Evolutionary conservation across 805 yeast genomes (phyloP), one percentile per base, ranked within the genome.

Genomic region (Lachancea meyersii): DNA sequence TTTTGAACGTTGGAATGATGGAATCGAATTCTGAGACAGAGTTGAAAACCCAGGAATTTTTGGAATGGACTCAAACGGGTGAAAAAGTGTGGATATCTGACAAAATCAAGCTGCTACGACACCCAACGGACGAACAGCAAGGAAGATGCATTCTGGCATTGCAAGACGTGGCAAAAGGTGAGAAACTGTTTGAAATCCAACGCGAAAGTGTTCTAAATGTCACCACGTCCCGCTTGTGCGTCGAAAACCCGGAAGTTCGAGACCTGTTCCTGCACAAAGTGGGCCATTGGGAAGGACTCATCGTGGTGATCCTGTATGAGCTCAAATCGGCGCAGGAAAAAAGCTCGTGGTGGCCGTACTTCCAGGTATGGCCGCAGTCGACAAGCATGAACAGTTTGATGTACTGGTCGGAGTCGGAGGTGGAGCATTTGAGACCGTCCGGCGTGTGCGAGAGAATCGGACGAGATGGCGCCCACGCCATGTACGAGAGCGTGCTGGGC

Each of bases 61-160:
- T 57, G 2, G 42, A 54, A 1, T 80, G 84, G 82, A 55, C 79
- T 17, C 38, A 48, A 1, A 40, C 45, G 0, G 60, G 61, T n/a
- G 76, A 55, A 3, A 40, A 71, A 4, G 71, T 71, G 8, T 59
- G 51, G 10, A 59, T 86, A 3, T 76, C 86, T 1, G 67, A 76
- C 1, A 80, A 81, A 41, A 66, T 89, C 14, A 51, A 56, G 13
- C 67, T 91, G 4, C 70, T 67, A 2, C 19, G 35, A 14, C 96
- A 91, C 61, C 68, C 76, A 30, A 67, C 95, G 34, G 44, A 49
- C 1, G 50, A 60, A 7, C 64, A 72, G 31, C 87, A 86, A 60
- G 97, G 97, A 8, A 69, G 97, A 24, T 95, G 89, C 4, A 58
- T 91, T 7, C 56, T 80, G 4, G 94, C 96, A 1, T 44, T 49